Evolutionary conservation across 192 early-diverging fungal genomes (phyloP), one percentile per base, ranked within the genome.

Genomic region (Entomortierella beljakovae): DNA sequence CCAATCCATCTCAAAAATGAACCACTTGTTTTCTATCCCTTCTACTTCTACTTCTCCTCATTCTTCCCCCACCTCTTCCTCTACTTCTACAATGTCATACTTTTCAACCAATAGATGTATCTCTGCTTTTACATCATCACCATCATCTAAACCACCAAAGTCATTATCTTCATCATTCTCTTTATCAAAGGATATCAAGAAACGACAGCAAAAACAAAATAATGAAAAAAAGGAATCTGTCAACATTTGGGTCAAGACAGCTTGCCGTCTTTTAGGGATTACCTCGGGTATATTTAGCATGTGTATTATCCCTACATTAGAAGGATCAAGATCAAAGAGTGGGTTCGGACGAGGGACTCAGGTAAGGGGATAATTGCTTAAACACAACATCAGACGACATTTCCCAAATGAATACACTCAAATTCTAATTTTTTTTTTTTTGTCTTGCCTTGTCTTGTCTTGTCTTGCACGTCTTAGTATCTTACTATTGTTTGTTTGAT

Each of bases 311-410:
- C 64, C 58, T 13, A 56, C 52, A 0, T 18, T 62, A 22, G 42
- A 31, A 26, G 32, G 51, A 8, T 13, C 52, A 33, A 58, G 58
- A 23, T 4, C 34, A 15, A 62, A 46, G 1, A 28, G 49, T 23
- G 64, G 72, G 0, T 75, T 75, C 31, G 72, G 72, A 15, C 22
- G 58, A 57, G 72, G 72, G 11, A 57, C 64, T 6, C 59, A 75
- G 53, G 72, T 75, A 68, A 52, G 25, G 25, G 42, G 8, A 38
- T 11, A 18, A 18, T 15, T 6, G n/a, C 4, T 15, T 4, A 22
- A 22, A 22, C 16, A 43, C 42, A 43, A 13, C 42, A 18, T n/a
- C n/a, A n/a, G n/a, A n/a, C n/a, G n/a, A n/a, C n/a, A n/a, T n/a
- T n/a, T n/a, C n/a, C n/a, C n/a, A n/a, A n/a, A n/a, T n/a, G n/a